phyloP scores from a whole-genome alignment of 177 flowering plant genomes.

The Vitis hybrid region DNA sequence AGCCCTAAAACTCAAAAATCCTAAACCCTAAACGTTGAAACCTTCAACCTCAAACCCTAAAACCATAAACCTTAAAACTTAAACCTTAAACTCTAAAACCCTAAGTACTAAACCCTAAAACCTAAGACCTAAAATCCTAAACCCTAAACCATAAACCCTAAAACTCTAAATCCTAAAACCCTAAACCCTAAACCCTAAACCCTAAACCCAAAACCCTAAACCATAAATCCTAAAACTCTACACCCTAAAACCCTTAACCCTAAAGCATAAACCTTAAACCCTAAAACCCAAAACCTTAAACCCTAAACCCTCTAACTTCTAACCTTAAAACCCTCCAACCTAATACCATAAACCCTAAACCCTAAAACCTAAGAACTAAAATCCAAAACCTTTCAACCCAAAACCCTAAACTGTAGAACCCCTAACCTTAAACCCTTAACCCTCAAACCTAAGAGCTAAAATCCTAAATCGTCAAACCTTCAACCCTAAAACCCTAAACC shows the following conservation, averaged over 20 bases:
- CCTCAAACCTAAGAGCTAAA: not conserved
- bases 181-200: no score
- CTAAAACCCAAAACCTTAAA: not conserved
- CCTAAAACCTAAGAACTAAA: not conserved
- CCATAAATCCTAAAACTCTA: no score
- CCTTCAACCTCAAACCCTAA: slow-evolving; percentile 2
- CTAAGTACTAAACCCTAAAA: not conserved
- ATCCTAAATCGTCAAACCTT: not conserved
- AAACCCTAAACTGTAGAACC: not conserved
- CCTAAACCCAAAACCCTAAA: no score
- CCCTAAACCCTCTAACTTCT: not conserved
- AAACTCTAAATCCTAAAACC: no score
- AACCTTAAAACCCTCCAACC: not conserved
- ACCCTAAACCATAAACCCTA: no score
- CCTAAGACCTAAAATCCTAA: no score
- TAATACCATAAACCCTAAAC: slow-evolving; percentile 1
- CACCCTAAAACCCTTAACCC: no score
- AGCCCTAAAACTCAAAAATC: slow-evolving; percentile 7
- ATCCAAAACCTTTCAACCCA: not conserved
- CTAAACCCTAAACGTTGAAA: slow-evolving; percentile 3
- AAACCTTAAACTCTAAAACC: slow-evolving; percentile 6
- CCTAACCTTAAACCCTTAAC: not conserved
- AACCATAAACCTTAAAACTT: not conserved
- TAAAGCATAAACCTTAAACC: not conserved
- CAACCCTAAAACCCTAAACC: no score